A percentile compares a stretch with the other conserved stretches of the same genome.
phyloP scores from a whole-genome alignment of 73 alveolate genomes.

The Paramecium biaurelia region DNA sequence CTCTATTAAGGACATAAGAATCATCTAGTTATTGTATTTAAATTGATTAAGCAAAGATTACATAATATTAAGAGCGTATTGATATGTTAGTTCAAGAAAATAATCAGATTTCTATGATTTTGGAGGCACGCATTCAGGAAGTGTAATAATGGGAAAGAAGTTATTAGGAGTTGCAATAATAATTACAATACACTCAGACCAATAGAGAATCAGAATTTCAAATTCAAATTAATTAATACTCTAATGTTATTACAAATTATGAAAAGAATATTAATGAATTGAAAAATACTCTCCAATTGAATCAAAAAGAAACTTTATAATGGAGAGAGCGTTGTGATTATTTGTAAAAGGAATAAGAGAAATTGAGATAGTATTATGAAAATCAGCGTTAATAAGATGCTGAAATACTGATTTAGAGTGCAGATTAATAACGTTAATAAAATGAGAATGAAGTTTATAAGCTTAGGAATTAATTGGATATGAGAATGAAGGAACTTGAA shows the following conservation, averaged over 20 bases:
- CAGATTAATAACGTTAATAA: conserved; percentile 22
- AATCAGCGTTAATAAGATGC: neutral
- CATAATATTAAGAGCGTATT: conserved; percentile 22
- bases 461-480: neutral
- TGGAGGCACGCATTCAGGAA: neutral
- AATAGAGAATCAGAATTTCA: neutral
- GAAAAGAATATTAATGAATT: neutral
- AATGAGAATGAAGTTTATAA: neutral
- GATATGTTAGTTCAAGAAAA: conserved; percentile 17
- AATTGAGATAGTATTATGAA: neutral
- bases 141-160: conserved; percentile 19
- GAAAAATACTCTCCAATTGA: neutral
- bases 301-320: neutral
- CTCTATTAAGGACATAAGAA: neutral
- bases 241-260: neutral
- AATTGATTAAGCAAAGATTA: neutral
- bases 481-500: neutral
- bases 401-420: neutral
- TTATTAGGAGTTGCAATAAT: conserved; percentile 1
- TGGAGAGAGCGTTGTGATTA: conserved; percentile 12
- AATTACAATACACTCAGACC: neutral
- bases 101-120: neutral
- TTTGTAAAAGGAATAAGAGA: neutral
- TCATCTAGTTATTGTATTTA: conserved; percentile 49
- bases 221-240: neutral